Base-by-base conservation (phyloP, 805 yeast species). In the Teunomyces aglyptinius region DNA sequence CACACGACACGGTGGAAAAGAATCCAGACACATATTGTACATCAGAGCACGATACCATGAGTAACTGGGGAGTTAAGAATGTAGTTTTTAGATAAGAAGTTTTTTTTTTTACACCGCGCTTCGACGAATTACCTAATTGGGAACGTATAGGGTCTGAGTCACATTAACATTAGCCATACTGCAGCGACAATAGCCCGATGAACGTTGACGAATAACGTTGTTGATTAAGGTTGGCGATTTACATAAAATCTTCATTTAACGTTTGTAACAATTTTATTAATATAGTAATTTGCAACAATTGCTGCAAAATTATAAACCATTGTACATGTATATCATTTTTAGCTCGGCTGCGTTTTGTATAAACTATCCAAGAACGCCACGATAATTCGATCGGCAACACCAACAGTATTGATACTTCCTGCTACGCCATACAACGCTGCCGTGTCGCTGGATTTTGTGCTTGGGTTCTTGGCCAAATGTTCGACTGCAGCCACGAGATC, bases 341-440 rank as follows among this genome's bases (percentile, higher is more conserved):
- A 24, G 11, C 11, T 8, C 5, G 33, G 33, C 18, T 31, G 15
- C 16, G 67, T 51, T 59, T 89, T 86, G 65, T 89, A 92, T 38
- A 94, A 61, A 6, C 88, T 75, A 61, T 94, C 96, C 22, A 94
- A 67, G 61, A 92, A 92, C 0, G 86, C 91, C 11, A 78, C 85
- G 34, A 92, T 86, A 8, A 92, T 65, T 46, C 77, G 75, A 49
- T 86, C 96, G 8, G 90, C 97, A 11, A 94, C 82, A 2, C 96
- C 94, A 0, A 83, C 78, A 0, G 97, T 89, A 47, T 79, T 72
- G 18, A 94, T 81, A 58, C 94, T 87, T 6, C 97, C 97, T 2
- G 98, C 98, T 40, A 92, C 95, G 54, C 99, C 99, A 59, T 92
- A 92, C 38, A 92, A 61, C 3, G 94, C 96, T 12, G 96, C 94